Evolutionary conservation across 2,329 filamentous ascomycete genomes (phyloP), one percentile per base, ranked within the genome.

Genomic region (Colletotrichum eleusines): DNA sequence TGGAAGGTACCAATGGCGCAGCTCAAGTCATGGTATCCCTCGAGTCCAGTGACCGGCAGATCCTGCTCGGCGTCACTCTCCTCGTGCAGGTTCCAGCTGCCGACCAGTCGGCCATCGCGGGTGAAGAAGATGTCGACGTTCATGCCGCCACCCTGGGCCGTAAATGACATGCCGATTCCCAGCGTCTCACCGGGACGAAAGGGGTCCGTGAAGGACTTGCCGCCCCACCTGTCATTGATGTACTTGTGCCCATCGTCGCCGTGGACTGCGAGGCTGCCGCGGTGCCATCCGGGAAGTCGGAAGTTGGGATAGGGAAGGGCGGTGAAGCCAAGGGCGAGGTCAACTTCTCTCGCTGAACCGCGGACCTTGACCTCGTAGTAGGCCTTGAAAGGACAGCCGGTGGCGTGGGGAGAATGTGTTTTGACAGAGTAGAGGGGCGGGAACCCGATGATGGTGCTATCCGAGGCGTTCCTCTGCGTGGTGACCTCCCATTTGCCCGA

Each of bases 281-380:
- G 87, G 77, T 96, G 91, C 93, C 93, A 95, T 2, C 93, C 93
- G 0, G 93, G 93, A 71, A 95, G 86, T 9, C 93, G 87, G 83
- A 94, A 95, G 0, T 87, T 85, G 8, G 93, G 93, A 77, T 94
- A 95, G 9, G 93, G 93, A 58, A 91, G 87, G 1, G 92, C 92
- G 0, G 87, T 82, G 78, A 90, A 94, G 12, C 93, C 93, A 12
- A 95, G 77, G 0, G 90, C 91, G 1, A 95, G 82, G 48, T 80
- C 82, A 62, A 86, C 80, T 68, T 87, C 85, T 5, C 75, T 74
- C 28, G 84, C 84, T 65, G 86, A 81, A 28, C 59, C 58, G 3
- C 82, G 80, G 40, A 94, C 83, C 63, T 84, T 84, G 12, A 94
- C 84, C 77, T 95, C 92, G 78, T 91, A 95, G 84, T 95, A 95